Evolutionary conservation across 257 asterid species (phyloP), one percentile per base, ranked within the genome.

Genomic region (Nicotiana tabacum): DNA sequence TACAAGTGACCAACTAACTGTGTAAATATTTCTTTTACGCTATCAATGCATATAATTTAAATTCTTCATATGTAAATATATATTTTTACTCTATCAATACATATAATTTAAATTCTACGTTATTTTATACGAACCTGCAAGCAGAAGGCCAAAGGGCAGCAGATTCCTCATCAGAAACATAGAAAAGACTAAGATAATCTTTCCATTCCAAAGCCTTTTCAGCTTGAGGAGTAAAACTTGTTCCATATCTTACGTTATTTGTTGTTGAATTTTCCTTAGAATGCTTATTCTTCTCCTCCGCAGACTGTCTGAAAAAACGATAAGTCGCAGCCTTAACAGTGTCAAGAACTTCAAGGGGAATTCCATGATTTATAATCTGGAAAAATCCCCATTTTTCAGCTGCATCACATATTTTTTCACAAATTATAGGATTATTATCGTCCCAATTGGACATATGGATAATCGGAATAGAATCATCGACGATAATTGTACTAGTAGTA

Each of bases 161-260:
- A 43, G 78, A 60, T 43, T 72, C 78, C 0, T 72, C 35, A 5
- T 72, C 58, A 72, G 79, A 72, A 43, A n/a, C 79, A 72, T 72
- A 72, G n/a, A 72, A 72, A 51, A 72, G 51, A 10, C 79, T 72
- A 3, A 72, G n/a, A 55, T 72, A 55, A 46, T 72, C 79, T 72
- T 72, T 72, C 79, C 79, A 72, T 33, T 72, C 79, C 61, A 72
- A 72, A 72, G 79, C 61, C 11, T 43, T 46, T 35, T 72, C 79
- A 8, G 55, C 8, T 55, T 72, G 60, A 9, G 79, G 79, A 4
- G 55, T 51, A 72, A 72, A 72, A 39, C 79, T 72, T 9, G 79
- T 72, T 16, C 79, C 55, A 18, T 72, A 72, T 7, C 79, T 72
- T 30, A 72, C 79, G 18, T 72, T 33, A 55, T 55, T 43, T 4